Percentiles rank a stretch among this genome's conserved stretches.
Evolutionary conservation across 2,329 filamentous ascomycete genomes (phyloP).

Genomic region (Zymoseptoria ardabiliae): DNA sequence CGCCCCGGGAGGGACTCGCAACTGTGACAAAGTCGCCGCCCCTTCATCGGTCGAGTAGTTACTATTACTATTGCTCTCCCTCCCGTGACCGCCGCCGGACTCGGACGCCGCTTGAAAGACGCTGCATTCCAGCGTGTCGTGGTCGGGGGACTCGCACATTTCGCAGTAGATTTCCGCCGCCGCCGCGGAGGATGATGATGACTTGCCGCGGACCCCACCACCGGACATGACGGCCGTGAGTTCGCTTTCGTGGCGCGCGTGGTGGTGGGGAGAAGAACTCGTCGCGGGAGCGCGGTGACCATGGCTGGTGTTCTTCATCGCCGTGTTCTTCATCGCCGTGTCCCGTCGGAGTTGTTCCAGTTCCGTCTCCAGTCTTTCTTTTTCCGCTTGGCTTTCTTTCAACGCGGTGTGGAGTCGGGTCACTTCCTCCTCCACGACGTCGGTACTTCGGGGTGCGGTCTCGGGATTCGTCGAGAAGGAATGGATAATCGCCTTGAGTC

Average conservation of each 20-base stretch:
- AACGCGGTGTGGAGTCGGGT: conserved; percentile 52
- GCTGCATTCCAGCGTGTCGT: conserved; percentile 90
- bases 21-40: background rate
- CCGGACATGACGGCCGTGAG: conserved; percentile 28
- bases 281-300: conserved; percentile 26
- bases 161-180: conserved; percentile 66
- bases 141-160: conserved; percentile 84
- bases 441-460: conserved; percentile 16
- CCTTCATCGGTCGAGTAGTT: background rate
- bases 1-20: background rate
- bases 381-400: conserved; percentile 71
- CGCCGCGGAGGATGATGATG: background rate
- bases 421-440: conserved; percentile 45
- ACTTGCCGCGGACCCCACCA: conserved; percentile 26
- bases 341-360: conserved; percentile 55
- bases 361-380: conserved; percentile 80
- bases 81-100: background rate
- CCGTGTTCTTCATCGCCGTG: conserved; percentile 33
- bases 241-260: conserved; percentile 34
- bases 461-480: conserved; percentile 72
- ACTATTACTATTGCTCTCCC: background rate
- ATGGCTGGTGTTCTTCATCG: conserved; percentile 37
- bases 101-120: conserved; percentile 20
- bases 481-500: conserved; percentile 95
- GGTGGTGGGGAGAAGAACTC: conserved; percentile 45